Base-by-base conservation (phyloP, 2,329 filamentous ascomycete genomes). In the Coniosporium uncinatum region DNA sequence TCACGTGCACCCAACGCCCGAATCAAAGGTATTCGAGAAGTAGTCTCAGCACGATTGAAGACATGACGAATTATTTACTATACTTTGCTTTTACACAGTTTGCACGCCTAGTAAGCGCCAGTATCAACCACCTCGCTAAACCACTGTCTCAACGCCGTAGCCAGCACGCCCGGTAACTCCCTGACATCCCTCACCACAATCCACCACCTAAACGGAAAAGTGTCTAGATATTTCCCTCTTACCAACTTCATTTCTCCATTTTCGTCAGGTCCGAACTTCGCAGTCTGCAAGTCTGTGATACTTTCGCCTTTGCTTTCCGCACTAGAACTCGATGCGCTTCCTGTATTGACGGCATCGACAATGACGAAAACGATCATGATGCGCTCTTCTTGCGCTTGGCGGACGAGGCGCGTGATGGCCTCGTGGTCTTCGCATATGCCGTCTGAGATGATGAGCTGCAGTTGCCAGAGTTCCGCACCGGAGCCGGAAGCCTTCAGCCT, bases 341-440 rank as follows among this genome's bases (percentile, higher is more conserved):
- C 41, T 20, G 17, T 21, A 4, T 52, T 46, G 4, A 58, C 57
- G 35, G 79, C 73, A 68, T 98, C 93, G 57, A 98, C 88, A 54
- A 99, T 85, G 53, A 98, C 88, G 61, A 98, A 99, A 5, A 98
- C 91, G 48, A 97, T 82, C 88, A 98, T 96, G 58, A 99, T 94
- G 14, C 89, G 76, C 65, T 96, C 88, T 62, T 96, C 90, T 55
- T 89, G 81, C 1, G 93, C 91, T 63, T 91, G 84, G 8, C 93
- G 76, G 11, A 98, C 80, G 18, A 97, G 74, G 4, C 88, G 74
- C 14, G 86, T 78, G 51, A 98, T 90, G 4, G 79, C 75, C 16
- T 89, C 87, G 60, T 97, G 91, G 37, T 90, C 84, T 40, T 94
- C 88, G 50, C 90, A 96, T 19, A 97, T 79, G 6, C 94, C 93